Evolutionary conservation across 495 filamentous ascomycete genomes (phyloP).

Genomic region (Penicillium coprophilum): DNA sequence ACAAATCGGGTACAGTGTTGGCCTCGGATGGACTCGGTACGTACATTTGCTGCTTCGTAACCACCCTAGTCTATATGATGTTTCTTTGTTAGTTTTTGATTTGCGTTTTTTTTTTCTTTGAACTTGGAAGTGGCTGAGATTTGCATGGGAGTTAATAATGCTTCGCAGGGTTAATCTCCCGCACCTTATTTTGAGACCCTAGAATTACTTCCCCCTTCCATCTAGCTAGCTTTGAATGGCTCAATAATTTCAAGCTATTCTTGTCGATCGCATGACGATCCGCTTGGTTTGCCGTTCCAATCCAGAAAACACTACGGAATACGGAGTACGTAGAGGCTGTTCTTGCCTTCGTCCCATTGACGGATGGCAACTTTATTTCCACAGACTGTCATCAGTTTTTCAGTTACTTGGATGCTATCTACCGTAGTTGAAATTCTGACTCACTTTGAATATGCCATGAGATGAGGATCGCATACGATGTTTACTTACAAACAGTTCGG

Average conservation of each 20-base stretch:
- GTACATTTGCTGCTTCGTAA: neutral
- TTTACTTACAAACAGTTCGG: neutral
- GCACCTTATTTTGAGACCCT: constrained; percentile 1
- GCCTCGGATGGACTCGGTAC: constrained; percentile 7
- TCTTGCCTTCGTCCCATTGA: neutral
- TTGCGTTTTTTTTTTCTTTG: neutral
- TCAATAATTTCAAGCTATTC: neutral
- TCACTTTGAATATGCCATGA: neutral
- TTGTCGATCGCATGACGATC: constrained; percentile 9
- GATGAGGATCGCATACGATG: neutral
- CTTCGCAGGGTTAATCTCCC: constrained; percentile 1
- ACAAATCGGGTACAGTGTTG: constrained; percentile 14
- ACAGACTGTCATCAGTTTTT: neutral
- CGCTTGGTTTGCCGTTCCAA: neutral
- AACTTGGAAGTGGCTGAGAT: neutral
- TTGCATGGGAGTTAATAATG: neutral
- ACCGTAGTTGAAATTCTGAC: neutral
- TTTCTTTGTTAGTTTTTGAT: neutral
- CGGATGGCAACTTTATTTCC: neutral
- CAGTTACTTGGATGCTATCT: neutral
- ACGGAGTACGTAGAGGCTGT: neutral
- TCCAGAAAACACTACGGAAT: neutral
- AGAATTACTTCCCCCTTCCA: neutral
- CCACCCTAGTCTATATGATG: neutral
- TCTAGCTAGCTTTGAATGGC: neutral